phyloP scores from a whole-genome alignment of 331 rosid species.

The Arachis monticola region DNA sequence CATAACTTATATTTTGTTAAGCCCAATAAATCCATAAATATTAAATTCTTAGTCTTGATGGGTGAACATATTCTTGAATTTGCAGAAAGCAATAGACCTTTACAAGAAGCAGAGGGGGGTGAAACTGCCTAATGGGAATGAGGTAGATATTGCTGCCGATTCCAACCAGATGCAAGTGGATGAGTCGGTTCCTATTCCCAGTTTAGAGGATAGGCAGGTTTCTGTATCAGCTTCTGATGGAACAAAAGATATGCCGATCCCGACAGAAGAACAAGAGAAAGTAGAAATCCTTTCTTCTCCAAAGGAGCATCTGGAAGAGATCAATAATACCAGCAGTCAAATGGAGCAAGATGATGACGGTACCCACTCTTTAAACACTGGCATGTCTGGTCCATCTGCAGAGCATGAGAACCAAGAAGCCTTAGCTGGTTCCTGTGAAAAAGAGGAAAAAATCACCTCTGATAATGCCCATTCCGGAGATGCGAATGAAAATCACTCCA shows the following conservation, averaged over 20 bases:
- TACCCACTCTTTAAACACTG: constrained; percentile 20
- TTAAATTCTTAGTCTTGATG: constrained; percentile 26
- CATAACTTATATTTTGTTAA: neutral
- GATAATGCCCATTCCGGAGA: constrained; percentile 45
- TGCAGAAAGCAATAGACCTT: constrained; percentile 77
- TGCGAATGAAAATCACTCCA: constrained; percentile 38
- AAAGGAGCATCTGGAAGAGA: constrained; percentile 45
- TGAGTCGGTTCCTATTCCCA: constrained; percentile 39
- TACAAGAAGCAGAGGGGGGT: constrained; percentile 71
- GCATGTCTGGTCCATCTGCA: constrained; percentile 43
- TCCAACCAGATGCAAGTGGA: constrained; percentile 50
- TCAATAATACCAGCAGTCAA: constrained; percentile 39
- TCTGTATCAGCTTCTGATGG: constrained; percentile 46
- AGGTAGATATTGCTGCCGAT: constrained; percentile 46
- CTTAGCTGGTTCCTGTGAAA: constrained; percentile 35
- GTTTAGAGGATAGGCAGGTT: constrained; percentile 47
- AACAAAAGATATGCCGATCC: constrained; percentile 38
- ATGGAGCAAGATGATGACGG: constrained; percentile 49
- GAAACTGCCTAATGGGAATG: constrained; percentile 52
- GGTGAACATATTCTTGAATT: constrained; percentile 34
- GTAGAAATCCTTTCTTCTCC: constrained; percentile 41
- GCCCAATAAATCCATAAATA: too few relatives aligned
- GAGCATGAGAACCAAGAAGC: constrained; percentile 46
- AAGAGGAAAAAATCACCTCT: constrained; percentile 44
- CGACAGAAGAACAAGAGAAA: constrained; percentile 42